Base-by-base conservation (phyloP, 23 red algal genomes). In the Rhodosorus marinus region DNA sequence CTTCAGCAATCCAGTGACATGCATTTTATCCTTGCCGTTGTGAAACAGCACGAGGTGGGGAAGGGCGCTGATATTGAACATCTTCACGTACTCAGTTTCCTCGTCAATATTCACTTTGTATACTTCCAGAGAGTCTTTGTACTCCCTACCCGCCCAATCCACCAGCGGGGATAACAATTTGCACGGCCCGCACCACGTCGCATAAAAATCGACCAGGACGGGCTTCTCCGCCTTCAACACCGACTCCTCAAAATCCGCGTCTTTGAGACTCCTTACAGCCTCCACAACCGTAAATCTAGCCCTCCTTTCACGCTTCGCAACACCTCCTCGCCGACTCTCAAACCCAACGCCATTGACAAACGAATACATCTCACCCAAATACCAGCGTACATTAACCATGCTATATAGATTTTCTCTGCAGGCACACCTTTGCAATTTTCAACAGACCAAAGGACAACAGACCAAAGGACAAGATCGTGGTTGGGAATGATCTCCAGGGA, bases 151-250 rank as follows among this genome's bases (percentile, higher is more conserved):
- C 7, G 55, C 51, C 65, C 65, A 70, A 33, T 70, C 65, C n/a
- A 70, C 49, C 48, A 70, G 17, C 4, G 65, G 65, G 8, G 65
- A 5, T 9, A 70, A 47, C 23, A 70, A 33, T 28, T 70, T 70
- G 52, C 65, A 70, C 11, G 65, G 65, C 51, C 65, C 65, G 55
- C 65, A 70, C 65, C 65, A 70, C 11, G 32, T 36, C 11, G 65
- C 65, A 17, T 70, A 59, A 70, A 70, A 70, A 28, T 70, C 65
- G 9, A 70, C 65, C 53, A 70, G 43, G 1, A 70, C 65, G 1
- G 68, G 52, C 35, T 21, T 4, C 32, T 35, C 6, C 68, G 68
- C 29, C 68, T 74, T 36, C 1, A 74, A 28, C 41, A 74, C 68
- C 15, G 49, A 23, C 33, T 45, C 9, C 46, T 74, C 52, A 35